Evolutionary conservation across 78 protist genomes (phyloP).

Genomic region (Cyanophora paradoxa): DNA sequence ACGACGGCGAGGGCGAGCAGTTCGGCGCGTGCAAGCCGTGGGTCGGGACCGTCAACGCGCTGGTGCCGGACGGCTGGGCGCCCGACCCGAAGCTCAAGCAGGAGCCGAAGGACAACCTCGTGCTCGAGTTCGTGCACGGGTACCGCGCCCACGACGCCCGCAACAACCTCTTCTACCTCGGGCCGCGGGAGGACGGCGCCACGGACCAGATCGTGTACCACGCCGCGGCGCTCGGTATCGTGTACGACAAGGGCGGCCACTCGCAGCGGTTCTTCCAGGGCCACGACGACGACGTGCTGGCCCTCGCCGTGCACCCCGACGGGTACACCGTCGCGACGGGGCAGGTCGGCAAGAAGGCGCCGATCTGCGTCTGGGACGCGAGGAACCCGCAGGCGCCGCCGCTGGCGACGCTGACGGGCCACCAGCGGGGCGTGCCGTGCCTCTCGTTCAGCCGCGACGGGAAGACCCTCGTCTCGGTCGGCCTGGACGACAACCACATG

Average conservation of each 20-base stretch:
- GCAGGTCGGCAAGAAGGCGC: too few species aligned
- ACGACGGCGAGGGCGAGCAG: too few species aligned
- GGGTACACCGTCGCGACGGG: slow-evolving; percentile 36
- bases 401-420: slow-evolving; percentile 14
- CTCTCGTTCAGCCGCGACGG: slow-evolving; percentile 33
- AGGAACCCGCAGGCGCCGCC: too few species aligned
- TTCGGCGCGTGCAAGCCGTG: too few species aligned
- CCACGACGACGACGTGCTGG: slow-evolving; percentile 13
- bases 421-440: slow-evolving; percentile 25
- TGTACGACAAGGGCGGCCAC: too few species aligned
- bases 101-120: slow-evolving; percentile 18
- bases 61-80: too few species aligned
- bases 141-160: slow-evolving; percentile 27
- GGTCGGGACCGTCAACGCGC: too few species aligned
- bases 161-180: slow-evolving; percentile 6
- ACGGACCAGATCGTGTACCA: slow-evolving; percentile 14
- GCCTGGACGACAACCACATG: slow-evolving; percentile 18
- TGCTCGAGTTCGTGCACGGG: slow-evolving; percentile 27
- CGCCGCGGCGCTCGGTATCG: slow-evolving; percentile 17
- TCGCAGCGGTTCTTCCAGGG: slow-evolving; percentile 8
- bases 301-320: slow-evolving; percentile 18
- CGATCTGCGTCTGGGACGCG: too few species aligned
- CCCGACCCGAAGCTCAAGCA: too few species aligned
- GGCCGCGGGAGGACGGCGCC: too few species aligned
- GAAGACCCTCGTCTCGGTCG: not conserved